phyloP scores from a whole-genome alignment of 2,329 filamentous ascomycete genomes.

The Phyllosticta citriasiana region DNA sequence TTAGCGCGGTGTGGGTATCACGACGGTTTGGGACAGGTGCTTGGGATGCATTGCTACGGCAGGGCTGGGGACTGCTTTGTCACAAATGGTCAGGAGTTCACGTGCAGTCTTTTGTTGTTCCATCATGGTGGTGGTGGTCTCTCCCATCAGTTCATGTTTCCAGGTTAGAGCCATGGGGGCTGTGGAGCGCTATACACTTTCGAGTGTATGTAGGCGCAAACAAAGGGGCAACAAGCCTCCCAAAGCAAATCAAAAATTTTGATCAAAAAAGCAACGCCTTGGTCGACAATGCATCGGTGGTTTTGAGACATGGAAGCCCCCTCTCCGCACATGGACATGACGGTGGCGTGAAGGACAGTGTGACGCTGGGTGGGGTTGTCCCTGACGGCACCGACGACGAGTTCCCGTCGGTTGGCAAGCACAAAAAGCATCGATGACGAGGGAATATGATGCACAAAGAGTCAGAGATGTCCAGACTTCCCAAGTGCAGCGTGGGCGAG shows the following conservation, averaged over 20 bases:
- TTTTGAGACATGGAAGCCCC: neutral
- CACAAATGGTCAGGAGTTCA: neutral
- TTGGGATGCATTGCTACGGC: constrained; percentile 4
- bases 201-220: constrained; percentile 9
- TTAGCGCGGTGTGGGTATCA: constrained; percentile 9
- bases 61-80: constrained; percentile 3
- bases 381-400: neutral
- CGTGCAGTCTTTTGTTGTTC: neutral
- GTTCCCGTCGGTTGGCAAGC: neutral
- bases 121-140: neutral
- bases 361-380: neutral
- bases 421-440: neutral
- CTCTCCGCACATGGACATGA: constrained; percentile 1
- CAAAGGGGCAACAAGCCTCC: neutral
- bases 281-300: neutral
- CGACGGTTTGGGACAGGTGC: constrained; percentile 7
- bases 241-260: constrained; percentile 1
- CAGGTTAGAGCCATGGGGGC: neutral
- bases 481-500: neutral
- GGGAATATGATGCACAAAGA: neutral
- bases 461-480: neutral
- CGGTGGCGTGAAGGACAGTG: neutral
- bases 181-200: constrained; percentile 4
- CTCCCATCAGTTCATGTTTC: neutral
- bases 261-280: neutral